These are phyloP conservation scores for Apiotrichum akiyoshidainum DNA, from an alignment of 1,284 basidiomycete genomes.

Conservation along the genomic window DNA sequence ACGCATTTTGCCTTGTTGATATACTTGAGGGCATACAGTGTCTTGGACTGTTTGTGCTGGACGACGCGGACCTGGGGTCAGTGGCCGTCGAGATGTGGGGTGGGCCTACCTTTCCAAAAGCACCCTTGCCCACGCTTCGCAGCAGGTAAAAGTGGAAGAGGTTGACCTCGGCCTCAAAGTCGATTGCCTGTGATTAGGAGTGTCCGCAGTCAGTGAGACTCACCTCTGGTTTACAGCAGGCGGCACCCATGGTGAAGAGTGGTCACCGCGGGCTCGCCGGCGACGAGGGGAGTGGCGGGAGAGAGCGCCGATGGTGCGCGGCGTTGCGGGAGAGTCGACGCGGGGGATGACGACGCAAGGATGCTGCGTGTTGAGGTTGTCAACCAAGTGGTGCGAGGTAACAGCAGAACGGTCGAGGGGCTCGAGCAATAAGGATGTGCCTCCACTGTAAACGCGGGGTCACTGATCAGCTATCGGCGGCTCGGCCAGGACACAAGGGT, in stretches of 20 bases:
- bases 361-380: no score
- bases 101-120: conserved; percentile 86
- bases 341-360: no score
- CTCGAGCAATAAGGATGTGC: no score
- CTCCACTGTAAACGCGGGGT: no score
- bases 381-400: no score
- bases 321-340: no score
- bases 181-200: conserved; percentile 68
- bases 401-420: no score
- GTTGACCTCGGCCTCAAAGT: conserved; percentile 96
- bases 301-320: not conserved
- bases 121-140: conserved; percentile 93
- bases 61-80: conserved; percentile 82
- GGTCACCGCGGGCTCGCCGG: not conserved
- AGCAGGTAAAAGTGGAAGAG: conserved; percentile 95
- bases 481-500: no score
- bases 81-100: no score
- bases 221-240: conserved; percentile 57
- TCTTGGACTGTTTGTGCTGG: conserved; percentile 94
- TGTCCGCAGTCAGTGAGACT: conserved; percentile 11
- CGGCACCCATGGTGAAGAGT: conserved; percentile 51
- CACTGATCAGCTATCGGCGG: no score
- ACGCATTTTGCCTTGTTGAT: conserved; percentile 98
- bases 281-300: not conserved
- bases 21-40: conserved; percentile 95